Conservation (phyloP, 192 early-diverging fungal species). For the Podila clonocystis region DNA sequence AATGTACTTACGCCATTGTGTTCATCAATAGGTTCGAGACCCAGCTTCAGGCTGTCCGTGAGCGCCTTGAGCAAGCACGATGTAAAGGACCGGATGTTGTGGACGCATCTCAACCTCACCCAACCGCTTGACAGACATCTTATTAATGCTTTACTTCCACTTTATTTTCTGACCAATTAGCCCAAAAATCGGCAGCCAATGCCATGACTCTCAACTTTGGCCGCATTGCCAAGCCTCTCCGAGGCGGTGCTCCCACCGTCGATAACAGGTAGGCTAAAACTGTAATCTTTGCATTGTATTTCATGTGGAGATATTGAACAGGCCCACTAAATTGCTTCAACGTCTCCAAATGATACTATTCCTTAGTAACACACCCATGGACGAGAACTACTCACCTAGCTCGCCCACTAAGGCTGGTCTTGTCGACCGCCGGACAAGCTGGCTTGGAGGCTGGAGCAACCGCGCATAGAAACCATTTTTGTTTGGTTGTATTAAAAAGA, state of each 20-base stretch:
- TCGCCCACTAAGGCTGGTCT: conserved; percentile 39
- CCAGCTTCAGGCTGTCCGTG: conserved; percentile 79
- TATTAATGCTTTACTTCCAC: background rate
- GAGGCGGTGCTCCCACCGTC: conserved; percentile 68
- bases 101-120: no score
- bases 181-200: conserved; percentile 51
- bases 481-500: conserved; percentile 1
- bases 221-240: conserved; percentile 91
- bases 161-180: conserved; percentile 9
- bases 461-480: conserved; percentile 15
- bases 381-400: conserved; percentile 40
- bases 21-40: conserved; percentile 73
- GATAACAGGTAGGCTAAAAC: conserved; percentile 19
- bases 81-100: conserved; percentile 40
- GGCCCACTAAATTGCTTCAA: background rate
- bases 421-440: conserved; percentile 43
- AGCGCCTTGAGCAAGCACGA: conserved; percentile 85
- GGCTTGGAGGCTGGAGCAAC: conserved; percentile 32
- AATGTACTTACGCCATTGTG: background rate
- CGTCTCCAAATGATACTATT: background rate
- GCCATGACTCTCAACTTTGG: conserved; percentile 64
- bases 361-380: conserved; percentile 4
- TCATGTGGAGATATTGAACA: background rate
- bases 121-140: background rate
- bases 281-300: background rate